Conservation (phyloP, 2,329 filamentous ascomycete genomes). For the Corynespora cassiicola region DNA sequence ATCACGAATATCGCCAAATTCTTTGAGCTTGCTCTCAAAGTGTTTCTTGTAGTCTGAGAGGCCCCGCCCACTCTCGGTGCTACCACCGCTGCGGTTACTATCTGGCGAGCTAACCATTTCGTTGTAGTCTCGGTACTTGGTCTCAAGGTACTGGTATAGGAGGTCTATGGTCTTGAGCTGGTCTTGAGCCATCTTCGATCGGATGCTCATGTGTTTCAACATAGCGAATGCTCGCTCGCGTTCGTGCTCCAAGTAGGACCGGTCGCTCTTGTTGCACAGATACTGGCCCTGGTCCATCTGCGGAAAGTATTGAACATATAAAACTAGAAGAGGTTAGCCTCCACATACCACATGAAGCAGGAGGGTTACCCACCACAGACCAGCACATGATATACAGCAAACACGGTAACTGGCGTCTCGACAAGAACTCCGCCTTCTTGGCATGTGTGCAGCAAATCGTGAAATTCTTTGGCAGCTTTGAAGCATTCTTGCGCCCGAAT, state of each 20-base stretch:
- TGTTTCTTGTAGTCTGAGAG: conserved; percentile 21
- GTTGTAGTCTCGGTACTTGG: conserved; percentile 18
- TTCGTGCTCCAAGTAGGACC: conserved; percentile 8
- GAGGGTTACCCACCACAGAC: conserved; percentile 57
- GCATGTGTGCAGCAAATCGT: conserved; percentile 69
- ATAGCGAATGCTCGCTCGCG: conserved; percentile 52
- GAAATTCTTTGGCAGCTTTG: conserved; percentile 66
- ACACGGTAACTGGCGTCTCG: conserved; percentile 72
- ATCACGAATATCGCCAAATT: conserved; percentile 27
- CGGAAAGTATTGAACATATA: conserved; percentile 72
- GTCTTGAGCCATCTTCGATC: conserved; percentile 63
- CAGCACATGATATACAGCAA: conserved; percentile 70
- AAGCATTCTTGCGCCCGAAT: conserved; percentile 69
- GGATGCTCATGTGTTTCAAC: conserved; percentile 58
- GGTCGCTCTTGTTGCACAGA: conserved; percentile 48
- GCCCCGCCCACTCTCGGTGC: no score
- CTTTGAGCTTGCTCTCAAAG: conserved; percentile 27
- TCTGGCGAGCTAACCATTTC: conserved; percentile 21
- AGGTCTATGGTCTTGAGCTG: conserved; percentile 62
- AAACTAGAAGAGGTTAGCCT: conserved; percentile 43
- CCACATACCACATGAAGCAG: neutral
- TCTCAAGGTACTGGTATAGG: conserved; percentile 16
- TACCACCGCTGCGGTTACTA: conserved; percentile 24
- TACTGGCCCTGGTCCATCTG: conserved; percentile 68
- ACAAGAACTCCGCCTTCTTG: conserved; percentile 66